A percentile compares a stretch with the other conserved stretches of the same genome.
phyloP scores from a whole-genome alignment of 768 basidiomycete species.

The Trametes punicea region DNA sequence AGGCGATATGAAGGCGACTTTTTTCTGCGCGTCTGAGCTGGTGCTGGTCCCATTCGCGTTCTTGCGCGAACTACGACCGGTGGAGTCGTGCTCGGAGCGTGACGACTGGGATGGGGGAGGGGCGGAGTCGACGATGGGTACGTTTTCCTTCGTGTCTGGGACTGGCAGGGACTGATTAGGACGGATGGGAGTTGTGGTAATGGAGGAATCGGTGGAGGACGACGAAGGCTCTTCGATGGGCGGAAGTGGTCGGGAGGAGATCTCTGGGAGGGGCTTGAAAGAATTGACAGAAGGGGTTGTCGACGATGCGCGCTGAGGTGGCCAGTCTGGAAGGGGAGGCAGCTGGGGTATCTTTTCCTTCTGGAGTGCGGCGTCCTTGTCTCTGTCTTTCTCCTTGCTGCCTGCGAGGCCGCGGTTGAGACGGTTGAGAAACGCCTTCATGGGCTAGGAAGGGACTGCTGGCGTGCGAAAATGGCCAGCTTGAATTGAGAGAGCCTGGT shows the following conservation, averaged over 20 bases:
- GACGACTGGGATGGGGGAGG: conserved; percentile 17
- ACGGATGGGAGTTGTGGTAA: conserved; percentile 34
- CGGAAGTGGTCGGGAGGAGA: conserved; percentile 48
- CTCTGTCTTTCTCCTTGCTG: conserved; percentile 59
- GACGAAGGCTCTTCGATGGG: conserved; percentile 43
- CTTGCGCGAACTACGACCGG: conserved; percentile 38
- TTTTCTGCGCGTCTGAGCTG: conserved; percentile 62
- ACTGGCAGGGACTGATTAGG: conserved; percentile 24
- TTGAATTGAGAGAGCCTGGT: conserved; percentile 14
- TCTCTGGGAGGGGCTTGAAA: conserved; percentile 72
- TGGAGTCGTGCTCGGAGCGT: conserved; percentile 32
- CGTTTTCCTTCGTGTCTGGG: conserved; percentile 23
- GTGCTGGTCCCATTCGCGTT: conserved; percentile 35
- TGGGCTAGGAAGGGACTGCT: conserved; percentile 31
- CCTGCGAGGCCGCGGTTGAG: conserved; percentile 63
- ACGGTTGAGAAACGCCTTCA: conserved; percentile 84
- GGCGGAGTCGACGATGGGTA: conserved; percentile 17
- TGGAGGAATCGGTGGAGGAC: conserved; percentile 35
- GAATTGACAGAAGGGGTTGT: conserved; percentile 47
- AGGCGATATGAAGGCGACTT: conserved; percentile 85
- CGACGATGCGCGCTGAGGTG: conserved; percentile 41
- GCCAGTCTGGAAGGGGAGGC: conserved; percentile 68
- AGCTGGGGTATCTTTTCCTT: conserved; percentile 61
- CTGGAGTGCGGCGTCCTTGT: conserved; percentile 33
- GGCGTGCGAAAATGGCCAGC: conserved; percentile 13